Evolutionary conservation across 2,329 filamentous ascomycete genomes (phyloP), one percentile per base, ranked within the genome.

Genomic region (Ceratocystis variospora): DNA sequence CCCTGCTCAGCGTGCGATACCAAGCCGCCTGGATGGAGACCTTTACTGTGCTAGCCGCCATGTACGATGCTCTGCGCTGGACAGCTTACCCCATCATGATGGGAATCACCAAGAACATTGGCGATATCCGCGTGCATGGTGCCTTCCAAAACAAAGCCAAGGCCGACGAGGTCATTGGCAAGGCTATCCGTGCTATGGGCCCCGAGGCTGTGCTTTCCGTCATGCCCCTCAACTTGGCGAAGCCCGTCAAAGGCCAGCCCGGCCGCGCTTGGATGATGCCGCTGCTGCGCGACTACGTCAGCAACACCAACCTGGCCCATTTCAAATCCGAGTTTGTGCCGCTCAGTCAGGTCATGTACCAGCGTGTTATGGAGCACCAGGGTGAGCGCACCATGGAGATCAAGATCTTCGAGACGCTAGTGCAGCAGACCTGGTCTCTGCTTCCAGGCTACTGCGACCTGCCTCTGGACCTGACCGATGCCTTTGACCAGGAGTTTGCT

Each of bases 381-480:
- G 85, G 84, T 15, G 89, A 93, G 73, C 96, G 96, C 80, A 94
- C 90, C 0, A 92, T 96, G 82, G 91, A 97, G 74, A 83, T 94
- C 73, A 99, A 99, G 80, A 95, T 99, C 68, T 99, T 94, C 74
- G 93, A 99, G 77, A 97, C 94, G 0, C 80, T 99, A 3, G 90
- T 99, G 7, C 88, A 95, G 71, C 94, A 99, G 73, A 92, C 93
- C 53, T 99, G 94, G 94, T 90, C 90, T 0, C 87, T 89, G 63
- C 81, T 99, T 17, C 93, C 94, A 0, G 94, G 94, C 1, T 99
- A 96, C 77, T 97, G 94, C 74, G 90, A 96, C 73, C 79, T 96
- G 65, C 93, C 94, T 1, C 77, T 96, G 45, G 94, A 99, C 73
- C 73, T 93, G 53, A 77, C 76, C 4, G 79, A 86, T 69, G 81